These are phyloP conservation scores for Trametes sp. DNA, from an alignment of 1,284 basidiomycete genomes.

Conservation along the genomic window DNA sequence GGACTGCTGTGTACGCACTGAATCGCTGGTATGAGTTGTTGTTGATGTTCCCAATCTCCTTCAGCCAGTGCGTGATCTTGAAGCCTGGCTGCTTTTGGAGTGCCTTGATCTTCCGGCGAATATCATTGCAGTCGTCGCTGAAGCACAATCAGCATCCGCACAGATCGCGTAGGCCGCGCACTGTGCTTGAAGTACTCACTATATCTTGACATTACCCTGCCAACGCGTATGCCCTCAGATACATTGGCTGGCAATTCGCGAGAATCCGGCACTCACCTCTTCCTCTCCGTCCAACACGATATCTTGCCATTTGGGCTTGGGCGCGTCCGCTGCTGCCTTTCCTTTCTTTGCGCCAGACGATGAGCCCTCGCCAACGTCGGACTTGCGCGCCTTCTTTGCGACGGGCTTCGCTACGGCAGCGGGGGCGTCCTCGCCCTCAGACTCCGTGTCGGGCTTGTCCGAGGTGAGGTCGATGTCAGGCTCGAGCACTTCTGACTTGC, in stretches of 20 bases:
- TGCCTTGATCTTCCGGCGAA: conserved; percentile 54
- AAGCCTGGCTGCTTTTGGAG: conserved; percentile 51
- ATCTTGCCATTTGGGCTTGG: conserved; percentile 38
- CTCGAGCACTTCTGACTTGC: conserved; percentile 40
- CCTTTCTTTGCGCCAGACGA: conserved; percentile 35
- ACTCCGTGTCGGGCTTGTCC: conserved; percentile 11
- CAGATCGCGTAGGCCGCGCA: not conserved
- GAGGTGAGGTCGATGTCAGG: conserved; percentile 15
- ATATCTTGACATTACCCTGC: conserved; percentile 42
- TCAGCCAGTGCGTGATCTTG: conserved; percentile 56
- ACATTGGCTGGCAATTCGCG: not conserved
- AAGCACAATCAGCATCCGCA: not conserved
- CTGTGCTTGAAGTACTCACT: conserved; percentile 33
- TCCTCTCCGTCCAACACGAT: conserved; percentile 45
- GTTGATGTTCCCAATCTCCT: conserved; percentile 56
- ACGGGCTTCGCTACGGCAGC: conserved; percentile 13
- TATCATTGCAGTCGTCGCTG: conserved; percentile 57
- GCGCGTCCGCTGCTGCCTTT: conserved; percentile 32
- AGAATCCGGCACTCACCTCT: conserved; percentile 29
- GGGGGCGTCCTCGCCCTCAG: conserved; percentile 9
- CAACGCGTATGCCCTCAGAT: not conserved
- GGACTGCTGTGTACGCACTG: conserved; percentile 47
- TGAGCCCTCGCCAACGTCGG: conserved; percentile 41
- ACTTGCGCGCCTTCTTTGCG: conserved; percentile 66
- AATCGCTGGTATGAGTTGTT: conserved; percentile 55